Percentiles rank a stretch among this genome's conserved stretches.
Evolutionary conservation across 495 filamentous ascomycete genomes (phyloP).

Genomic region (Podospora comata): DNA sequence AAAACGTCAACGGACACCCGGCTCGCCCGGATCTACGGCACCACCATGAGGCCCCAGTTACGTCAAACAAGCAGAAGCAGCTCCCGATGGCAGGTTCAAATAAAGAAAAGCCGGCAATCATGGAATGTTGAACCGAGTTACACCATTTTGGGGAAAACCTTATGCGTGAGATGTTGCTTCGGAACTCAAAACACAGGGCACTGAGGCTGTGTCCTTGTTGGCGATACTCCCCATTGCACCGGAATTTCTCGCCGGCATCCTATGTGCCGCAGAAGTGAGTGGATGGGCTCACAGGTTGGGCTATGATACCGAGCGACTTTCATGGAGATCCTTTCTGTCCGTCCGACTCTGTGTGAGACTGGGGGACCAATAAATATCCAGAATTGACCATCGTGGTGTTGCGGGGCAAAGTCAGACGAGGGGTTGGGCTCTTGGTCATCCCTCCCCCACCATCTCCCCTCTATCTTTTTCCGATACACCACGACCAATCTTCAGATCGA

Average conservation of each 20-base stretch:
- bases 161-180: background rate
- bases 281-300: background rate
- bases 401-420: constrained; percentile 15
- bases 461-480: background rate
- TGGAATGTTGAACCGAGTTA: constrained; percentile 6
- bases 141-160: background rate
- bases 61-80: background rate
- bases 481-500: background rate
- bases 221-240: background rate
- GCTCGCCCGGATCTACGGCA: background rate
- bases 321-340: no score
- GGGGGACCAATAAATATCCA: constrained; percentile 17
- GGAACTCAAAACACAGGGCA: no score
- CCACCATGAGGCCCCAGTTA: background rate
- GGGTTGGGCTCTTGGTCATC: constrained; percentile 8
- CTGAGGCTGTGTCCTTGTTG: background rate
- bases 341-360: background rate
- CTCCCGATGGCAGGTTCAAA: background rate
- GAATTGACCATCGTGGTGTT: constrained; percentile 22
- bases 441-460: background rate
- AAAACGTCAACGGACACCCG: background rate
- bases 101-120: background rate
- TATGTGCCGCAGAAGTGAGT: constrained; percentile 9
- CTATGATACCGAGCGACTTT: background rate
- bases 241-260: background rate